Base-by-base conservation (phyloP, 208 protist species). In the Wallacemonas collosoma region DNA sequence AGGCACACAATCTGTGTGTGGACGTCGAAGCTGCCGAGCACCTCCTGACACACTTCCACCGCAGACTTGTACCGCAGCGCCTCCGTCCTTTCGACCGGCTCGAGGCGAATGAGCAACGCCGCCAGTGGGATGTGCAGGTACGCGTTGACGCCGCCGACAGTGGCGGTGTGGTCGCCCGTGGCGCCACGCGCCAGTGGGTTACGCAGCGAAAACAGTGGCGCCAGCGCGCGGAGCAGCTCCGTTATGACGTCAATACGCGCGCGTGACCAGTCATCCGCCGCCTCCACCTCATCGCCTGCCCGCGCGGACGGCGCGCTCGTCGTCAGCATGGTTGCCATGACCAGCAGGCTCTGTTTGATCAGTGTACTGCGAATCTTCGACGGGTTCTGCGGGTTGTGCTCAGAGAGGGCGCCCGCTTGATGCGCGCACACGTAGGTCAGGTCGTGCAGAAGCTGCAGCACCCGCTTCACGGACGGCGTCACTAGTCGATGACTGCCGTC, bases 1-100 rank as follows among this genome's bases (percentile, higher is more conserved):
- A 96, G 48, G 77, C 87, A 94, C 48, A 79, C 67, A 57, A 96
- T 80, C 83, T 97, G 92, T 11, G 86, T 95, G 55, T 83, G 84
- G 43, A 93, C 73, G 67, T 94, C 89, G 57, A 97, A 92, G 76
- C 87, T 91, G 45, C 72, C 80, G 38, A 97, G 56, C 26, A 97
- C 83, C 40, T 89, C 82, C 50, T 82, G 83, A 79, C 89, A 94
- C 17, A 92, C 84, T 38, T 97, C 89, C 47, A 81, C 86, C 15
- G 89, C 89, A 56, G 81, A 93, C 50, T 79, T 77, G 78, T 85
- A 91, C 11, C 75, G 65, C 36, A 91, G 81, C 14, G 80, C 76
- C 60, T 85, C 85, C 17, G 83, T 83, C 72, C 82, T 81, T 55
- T 89, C 78, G 5, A 92, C 74, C 4, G 82, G 62, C 53, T 92